phyloP scores from a whole-genome alignment of 106 monocot species.

The Alisma plantagoaquatica region DNA sequence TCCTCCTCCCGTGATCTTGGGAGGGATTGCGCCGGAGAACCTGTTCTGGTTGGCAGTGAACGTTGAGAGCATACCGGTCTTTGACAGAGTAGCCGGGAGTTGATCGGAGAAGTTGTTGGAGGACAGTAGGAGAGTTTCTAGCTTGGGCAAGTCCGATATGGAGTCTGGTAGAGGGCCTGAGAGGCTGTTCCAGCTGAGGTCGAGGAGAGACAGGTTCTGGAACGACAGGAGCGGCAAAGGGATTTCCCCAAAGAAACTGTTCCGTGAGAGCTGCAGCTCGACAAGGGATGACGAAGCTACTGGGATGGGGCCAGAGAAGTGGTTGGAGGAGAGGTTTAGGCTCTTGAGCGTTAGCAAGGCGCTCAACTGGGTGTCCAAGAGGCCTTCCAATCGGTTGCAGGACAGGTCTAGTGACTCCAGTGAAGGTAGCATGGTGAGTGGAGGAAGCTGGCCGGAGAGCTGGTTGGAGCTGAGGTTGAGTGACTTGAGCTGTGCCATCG shows the following conservation, averaged over 20 bases:
- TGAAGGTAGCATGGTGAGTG: constrained; percentile 14
- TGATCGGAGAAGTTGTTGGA: constrained; percentile 23
- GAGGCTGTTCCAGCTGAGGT: constrained; percentile 31
- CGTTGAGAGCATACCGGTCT: constrained; percentile 9
- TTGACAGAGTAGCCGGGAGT: constrained; percentile 15
- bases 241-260: constrained; percentile 21
- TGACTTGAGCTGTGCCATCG: constrained; percentile 10
- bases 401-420: constrained; percentile 35
- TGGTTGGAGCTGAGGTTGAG: constrained; percentile 34
- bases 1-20: constrained; percentile 15
- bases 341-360: constrained; percentile 6
- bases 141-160: constrained; percentile 15
- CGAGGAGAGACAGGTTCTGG: constrained; percentile 24
- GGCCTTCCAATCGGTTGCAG: constrained; percentile 11
- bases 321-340: constrained; percentile 29
- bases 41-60: constrained; percentile 41
- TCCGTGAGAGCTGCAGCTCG: constrained; percentile 23
- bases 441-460: constrained; percentile 6
- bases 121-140: constrained; percentile 26
- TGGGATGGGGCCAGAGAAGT: constrained; percentile 10
- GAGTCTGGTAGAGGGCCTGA: constrained; percentile 13
- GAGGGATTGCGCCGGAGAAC: constrained; percentile 23
- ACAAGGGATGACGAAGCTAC: background rate
- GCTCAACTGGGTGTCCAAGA: constrained; percentile 6
- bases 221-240: constrained; percentile 9